Evolutionary conservation across 2,329 filamentous ascomycete species (phyloP).

Genomic region (Aspergillus spinulosporus): DNA sequence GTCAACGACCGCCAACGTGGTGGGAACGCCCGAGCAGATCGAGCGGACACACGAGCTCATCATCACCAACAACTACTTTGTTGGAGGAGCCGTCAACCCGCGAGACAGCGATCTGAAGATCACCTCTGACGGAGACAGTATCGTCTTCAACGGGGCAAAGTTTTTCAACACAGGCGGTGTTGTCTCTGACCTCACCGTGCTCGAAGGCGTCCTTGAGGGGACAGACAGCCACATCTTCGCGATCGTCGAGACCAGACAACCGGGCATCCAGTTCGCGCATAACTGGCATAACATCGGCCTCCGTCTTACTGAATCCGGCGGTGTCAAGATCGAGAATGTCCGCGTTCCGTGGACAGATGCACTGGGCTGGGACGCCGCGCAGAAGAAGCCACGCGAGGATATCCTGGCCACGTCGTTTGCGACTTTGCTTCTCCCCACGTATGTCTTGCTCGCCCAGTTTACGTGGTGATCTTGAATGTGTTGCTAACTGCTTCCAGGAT

Average conservation of each 20-base stretch:
- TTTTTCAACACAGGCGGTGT: constrained; percentile 69
- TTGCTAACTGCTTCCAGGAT: constrained; percentile 42
- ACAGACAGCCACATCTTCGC: constrained; percentile 63
- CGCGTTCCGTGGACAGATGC: constrained; percentile 61
- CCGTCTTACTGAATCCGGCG: constrained; percentile 64
- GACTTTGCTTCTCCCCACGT: constrained; percentile 61
- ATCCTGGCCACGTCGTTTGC: constrained; percentile 57
- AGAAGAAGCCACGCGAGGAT: constrained; percentile 52
- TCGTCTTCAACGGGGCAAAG: constrained; percentile 64
- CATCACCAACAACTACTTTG: constrained; percentile 64
- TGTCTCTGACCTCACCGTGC: constrained; percentile 64
- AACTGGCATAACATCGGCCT: constrained; percentile 67
- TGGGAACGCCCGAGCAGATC: constrained; percentile 61
- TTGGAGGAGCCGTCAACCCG: constrained; percentile 67
- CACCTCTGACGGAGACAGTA: constrained; percentile 53
- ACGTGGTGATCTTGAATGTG: too few species aligned
- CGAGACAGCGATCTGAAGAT: constrained; percentile 63
- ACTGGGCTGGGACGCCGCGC: constrained; percentile 57
- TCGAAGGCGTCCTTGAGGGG: constrained; percentile 62
- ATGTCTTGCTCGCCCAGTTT: constrained; percentile 19
- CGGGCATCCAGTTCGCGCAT: constrained; percentile 55
- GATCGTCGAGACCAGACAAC: constrained; percentile 58
- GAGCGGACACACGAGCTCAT: constrained; percentile 59
- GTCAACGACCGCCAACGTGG: constrained; percentile 61
- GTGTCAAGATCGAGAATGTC: constrained; percentile 61